Base-by-base conservation (phyloP, 108 stramenopile genomes). In the Stephanodiscus minutulus region DNA sequence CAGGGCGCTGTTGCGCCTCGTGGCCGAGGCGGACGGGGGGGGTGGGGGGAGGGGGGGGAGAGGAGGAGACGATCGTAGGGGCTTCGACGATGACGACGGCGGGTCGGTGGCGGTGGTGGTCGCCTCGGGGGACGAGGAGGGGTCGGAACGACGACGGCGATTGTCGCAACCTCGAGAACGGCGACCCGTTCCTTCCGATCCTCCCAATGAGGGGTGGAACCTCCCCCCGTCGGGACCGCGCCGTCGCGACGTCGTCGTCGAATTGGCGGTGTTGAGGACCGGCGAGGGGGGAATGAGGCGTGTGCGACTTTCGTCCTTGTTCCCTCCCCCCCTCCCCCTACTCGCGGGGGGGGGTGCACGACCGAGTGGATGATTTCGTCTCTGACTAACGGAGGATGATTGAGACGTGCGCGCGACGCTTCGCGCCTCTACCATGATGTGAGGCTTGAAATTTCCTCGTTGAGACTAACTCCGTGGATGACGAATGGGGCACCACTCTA, bases 221-320 rank as follows among this genome's bases (percentile, higher is more conserved):
- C 69, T 72, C 18, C 68, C 48, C 21, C 3, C 27, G 55, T 13
- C 12, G 17, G 27, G 8, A 24, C 25, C 7, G 36, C 20, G 4
- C 5, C 59, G 36, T 58, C 49, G 11, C n/a, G 62, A 63, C 55
- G 33, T 63, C 28, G 79, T 46, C 22, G 75, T 77, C 20, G 81
- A 82, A 56, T 68, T 78, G 71, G 77, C 81, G 36, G 39, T 78
- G 5, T 68, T 80, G 50, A 37, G 33, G 59, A 69, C 24, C 27
- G 61, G 50, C 7, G 62, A 80, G 48, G 55, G 67, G 59, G n/a
- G 56, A 57, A 80, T 80, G 79, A 80, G 52, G 48, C 76, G 76
- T 33, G 52, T 82, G 25, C 44, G 66, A 44, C 72, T 82, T 11
- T 76, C 61, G 28, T 73, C 75, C 17, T 57, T 76, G 46, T 64